These are phyloP conservation scores for Acer yangbiense DNA, from an alignment of 345 rosid species.

Conservation along the genomic window DNA sequence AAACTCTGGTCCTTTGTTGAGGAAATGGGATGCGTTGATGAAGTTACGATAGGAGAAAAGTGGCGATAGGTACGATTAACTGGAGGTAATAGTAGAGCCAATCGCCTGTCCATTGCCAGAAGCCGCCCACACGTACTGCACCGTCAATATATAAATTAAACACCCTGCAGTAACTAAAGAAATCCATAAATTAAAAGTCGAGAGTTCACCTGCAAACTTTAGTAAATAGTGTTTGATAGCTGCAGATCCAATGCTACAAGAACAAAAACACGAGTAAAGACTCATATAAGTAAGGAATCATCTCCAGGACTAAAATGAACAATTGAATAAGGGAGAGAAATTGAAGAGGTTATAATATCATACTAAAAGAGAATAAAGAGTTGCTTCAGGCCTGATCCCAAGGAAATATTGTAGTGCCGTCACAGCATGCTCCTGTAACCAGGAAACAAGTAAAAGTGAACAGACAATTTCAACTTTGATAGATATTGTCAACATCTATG, in stretches of 20 bases:
- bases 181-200: slow-evolving; percentile 14
- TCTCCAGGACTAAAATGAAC: slow-evolving; percentile 17
- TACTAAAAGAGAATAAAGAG: slow-evolving; percentile 79
- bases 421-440: slow-evolving; percentile 75
- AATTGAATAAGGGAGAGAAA: background rate
- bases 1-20: slow-evolving; percentile 33
- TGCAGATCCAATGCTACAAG: slow-evolving; percentile 79
- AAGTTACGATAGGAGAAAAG: slow-evolving; percentile 23
- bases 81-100: slow-evolving; percentile 62
- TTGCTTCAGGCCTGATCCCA: slow-evolving; percentile 53
- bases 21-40: slow-evolving; percentile 21
- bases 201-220: slow-evolving; percentile 68
- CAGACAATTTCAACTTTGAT: slow-evolving; percentile 10
- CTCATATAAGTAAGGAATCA: background rate
- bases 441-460: slow-evolving; percentile 17
- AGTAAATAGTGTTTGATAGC: slow-evolving; percentile 69
- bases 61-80: slow-evolving; percentile 47
- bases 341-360: slow-evolving; percentile 1
- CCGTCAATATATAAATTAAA: slow-evolving; percentile 18
- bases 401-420: slow-evolving; percentile 78
- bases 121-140: slow-evolving; percentile 75
- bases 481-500: background rate
- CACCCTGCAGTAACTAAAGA: slow-evolving; percentile 2
- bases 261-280: slow-evolving; percentile 16
- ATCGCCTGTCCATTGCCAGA: slow-evolving; percentile 70